A percentile compares a stretch with the other conserved stretches of the same genome.
Conservation (phyloP, 192 early-diverging fungal species). For the Mortierella antarctica region DNA sequence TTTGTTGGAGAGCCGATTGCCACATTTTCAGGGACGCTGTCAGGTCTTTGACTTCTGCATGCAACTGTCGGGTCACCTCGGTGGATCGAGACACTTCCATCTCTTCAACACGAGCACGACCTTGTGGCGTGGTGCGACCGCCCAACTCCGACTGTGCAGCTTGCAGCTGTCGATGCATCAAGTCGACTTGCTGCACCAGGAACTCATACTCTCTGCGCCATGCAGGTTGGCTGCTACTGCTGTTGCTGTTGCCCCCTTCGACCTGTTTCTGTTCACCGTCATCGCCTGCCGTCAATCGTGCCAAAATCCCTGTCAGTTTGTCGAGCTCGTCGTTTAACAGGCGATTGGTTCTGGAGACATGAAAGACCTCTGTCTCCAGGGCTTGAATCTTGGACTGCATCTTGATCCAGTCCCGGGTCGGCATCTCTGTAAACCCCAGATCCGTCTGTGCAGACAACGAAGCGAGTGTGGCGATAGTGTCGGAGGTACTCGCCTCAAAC, state of each 20-base stretch:
- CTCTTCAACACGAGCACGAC: neutral
- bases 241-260: neutral
- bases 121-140: neutral
- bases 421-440: slow-evolving; percentile 9
- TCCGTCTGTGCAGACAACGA: neutral
- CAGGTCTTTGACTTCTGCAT: slow-evolving; percentile 33
- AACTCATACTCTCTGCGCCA: slow-evolving; percentile 48
- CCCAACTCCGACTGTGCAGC: slow-evolving; percentile 18
- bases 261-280: neutral
- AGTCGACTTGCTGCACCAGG: slow-evolving; percentile 40
- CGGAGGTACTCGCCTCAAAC: slow-evolving; percentile 4
- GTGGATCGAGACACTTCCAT: neutral
- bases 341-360: slow-evolving; percentile 31
- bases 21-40: slow-evolving; percentile 30
- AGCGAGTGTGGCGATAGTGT: neutral
- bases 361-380: slow-evolving; percentile 23
- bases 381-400: slow-evolving; percentile 42
- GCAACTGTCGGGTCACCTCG: slow-evolving; percentile 28
- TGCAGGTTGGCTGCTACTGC: neutral
- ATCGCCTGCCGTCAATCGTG: slow-evolving; percentile 3
- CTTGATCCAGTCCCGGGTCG: slow-evolving; percentile 38
- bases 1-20: slow-evolving; percentile 36
- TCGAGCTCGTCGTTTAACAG: slow-evolving; percentile 41
- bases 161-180: slow-evolving; percentile 46
- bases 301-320: slow-evolving; percentile 18